Base-by-base conservation (phyloP, 148 eudicot genomes). In the Silene conica region DNA sequence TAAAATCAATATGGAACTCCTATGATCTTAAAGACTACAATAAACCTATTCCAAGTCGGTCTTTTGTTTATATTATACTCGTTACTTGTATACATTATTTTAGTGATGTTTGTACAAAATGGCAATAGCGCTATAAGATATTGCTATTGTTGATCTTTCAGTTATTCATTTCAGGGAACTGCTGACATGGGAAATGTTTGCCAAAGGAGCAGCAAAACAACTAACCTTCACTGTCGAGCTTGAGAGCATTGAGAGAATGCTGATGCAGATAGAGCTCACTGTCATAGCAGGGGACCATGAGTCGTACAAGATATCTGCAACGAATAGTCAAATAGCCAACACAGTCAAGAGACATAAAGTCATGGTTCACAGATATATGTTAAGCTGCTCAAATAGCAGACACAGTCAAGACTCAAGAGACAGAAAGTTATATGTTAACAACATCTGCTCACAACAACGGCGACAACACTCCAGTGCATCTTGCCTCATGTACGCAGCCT, bases 231-330 rank as follows among this genome's bases (percentile, higher is more conserved):
- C 80, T 14, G 87, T 78, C 55, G 89, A 86, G 72, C 91, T 87
- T 75, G 91, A 89, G 48, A 89, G 81, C 94, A 89, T 86, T 70
- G 94, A 89, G 25, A 89, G 86, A 80, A 89, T 87, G 89, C 94
- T 89, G 67, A 89, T 84, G 73, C 94, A 89, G 78, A 89, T 79
- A 22, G 94, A 89, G 75, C 91, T 86, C 65, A 87, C 89, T 67
- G 94, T 89, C 94, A 87, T 89, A 63, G 94, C 89, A 14, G 91
- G 94, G 20, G 94, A 89, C 93, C 93, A 89, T 23, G 90, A 89
- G 56, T 89, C 93, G 63, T 89, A 87, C 75, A 89, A 73, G 62
- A 89, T 89, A 81, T 89, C 93, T 89, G 79, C 84, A 85, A 65
- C 50, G 63, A 23, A 16, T 50, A 38, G 54, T 43, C 50, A 54